phyloP scores from a whole-genome alignment of 805 yeast genomes.

The Lipomyces orientalis region DNA sequence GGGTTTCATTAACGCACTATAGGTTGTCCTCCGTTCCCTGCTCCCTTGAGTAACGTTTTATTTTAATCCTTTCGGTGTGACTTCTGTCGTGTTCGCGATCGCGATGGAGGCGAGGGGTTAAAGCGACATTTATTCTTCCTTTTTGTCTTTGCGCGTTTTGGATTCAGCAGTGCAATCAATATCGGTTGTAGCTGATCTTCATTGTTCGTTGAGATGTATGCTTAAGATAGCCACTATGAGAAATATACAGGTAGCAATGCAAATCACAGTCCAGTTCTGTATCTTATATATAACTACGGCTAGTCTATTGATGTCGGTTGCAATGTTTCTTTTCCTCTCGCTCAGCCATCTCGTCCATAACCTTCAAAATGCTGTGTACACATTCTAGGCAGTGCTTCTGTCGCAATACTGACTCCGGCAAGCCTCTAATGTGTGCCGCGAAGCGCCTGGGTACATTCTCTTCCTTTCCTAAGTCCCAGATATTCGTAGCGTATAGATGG shows the following conservation, averaged over 20 bases:
- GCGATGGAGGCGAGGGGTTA: constrained; percentile 31
- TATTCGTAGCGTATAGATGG: neutral
- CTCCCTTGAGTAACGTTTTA: constrained; percentile 35
- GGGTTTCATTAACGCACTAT: constrained; percentile 32
- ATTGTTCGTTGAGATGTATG: neutral
- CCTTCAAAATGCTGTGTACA: neutral
- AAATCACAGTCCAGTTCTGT: neutral
- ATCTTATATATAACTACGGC: neutral
- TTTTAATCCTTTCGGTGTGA: constrained; percentile 33
- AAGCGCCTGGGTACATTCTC: neutral
- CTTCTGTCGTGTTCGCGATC: constrained; percentile 17
- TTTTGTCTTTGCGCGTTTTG: neutral
- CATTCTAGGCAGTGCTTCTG: neutral
- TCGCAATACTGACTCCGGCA: neutral
- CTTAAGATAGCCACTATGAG: neutral
- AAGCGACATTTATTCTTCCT: constrained; percentile 24
- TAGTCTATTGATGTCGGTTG: neutral
- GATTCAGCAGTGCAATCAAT: neutral
- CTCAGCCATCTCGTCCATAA: neutral
- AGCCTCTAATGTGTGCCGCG: neutral
- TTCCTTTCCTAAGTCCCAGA: neutral
- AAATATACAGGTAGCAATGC: neutral
- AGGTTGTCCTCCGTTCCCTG: constrained; percentile 40
- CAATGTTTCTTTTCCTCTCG: neutral
- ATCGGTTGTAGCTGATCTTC: neutral